A percentile compares a stretch with the other conserved stretches of the same genome.
phyloP scores from a whole-genome alignment of 768 basidiomycete genomes.

The Termitomyces sp. region DNA sequence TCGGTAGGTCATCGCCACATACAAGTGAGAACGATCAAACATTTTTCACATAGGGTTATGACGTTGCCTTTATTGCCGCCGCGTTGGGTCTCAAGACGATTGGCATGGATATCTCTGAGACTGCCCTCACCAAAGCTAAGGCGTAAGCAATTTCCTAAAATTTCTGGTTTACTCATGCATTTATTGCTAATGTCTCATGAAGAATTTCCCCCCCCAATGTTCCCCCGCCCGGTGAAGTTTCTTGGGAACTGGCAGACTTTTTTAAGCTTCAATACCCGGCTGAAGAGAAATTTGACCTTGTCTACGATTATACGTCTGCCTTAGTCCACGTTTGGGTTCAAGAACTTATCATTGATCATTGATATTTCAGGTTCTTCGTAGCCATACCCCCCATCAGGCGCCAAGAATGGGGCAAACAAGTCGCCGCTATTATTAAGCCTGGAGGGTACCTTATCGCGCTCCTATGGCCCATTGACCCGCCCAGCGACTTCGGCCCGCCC shows the following conservation, averaged over 20 bases:
- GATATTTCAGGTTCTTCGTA: conserved; percentile 53
- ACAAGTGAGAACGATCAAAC: neutral
- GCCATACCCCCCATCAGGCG: conserved; percentile 56
- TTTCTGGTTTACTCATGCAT: neutral
- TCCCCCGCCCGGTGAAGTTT: conserved; percentile 23
- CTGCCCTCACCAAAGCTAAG: conserved; percentile 43
- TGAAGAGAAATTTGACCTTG: conserved; percentile 41
- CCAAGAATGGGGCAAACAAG: conserved; percentile 50
- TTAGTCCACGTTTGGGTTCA: too few relatives aligned
- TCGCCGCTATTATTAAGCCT: conserved; percentile 48
- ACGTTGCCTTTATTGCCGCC: conserved; percentile 48
- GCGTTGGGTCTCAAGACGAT: conserved; percentile 40
- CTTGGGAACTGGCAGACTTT: conserved; percentile 45
- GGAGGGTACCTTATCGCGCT: conserved; percentile 61
- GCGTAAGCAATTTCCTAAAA: conserved; percentile 18
- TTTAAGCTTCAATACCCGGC: conserved; percentile 31
- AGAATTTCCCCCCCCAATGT: neutral
- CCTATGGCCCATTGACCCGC: conserved; percentile 48
- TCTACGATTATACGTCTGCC: conserved; percentile 61
- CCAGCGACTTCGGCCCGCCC: conserved; percentile 49
- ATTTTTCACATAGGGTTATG: conserved; percentile 47
- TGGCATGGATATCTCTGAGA: conserved; percentile 53
- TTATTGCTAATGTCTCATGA: neutral
- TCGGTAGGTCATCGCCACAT: conserved; percentile 18
- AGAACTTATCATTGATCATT: neutral